These are phyloP conservation scores for Picocystis sp. DNA, from an alignment of 163 green algal genomes.

Conservation along the genomic window DNA sequence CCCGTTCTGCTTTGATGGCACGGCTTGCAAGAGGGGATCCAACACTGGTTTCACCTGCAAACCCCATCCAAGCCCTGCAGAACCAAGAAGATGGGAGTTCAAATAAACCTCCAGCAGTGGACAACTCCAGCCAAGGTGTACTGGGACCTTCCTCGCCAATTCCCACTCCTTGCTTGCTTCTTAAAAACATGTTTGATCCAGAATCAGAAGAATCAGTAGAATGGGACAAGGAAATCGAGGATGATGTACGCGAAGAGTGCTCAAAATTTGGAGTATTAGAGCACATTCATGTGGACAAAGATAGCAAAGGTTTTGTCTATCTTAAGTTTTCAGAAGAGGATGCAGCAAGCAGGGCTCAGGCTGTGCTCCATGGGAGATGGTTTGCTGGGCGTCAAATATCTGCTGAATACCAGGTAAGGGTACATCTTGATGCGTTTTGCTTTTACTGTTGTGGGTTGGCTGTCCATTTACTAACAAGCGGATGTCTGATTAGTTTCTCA, in stretches of 20 bases:
- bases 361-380: conserved; percentile 66
- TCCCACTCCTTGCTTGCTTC: conserved; percentile 73
- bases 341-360: conserved; percentile 41
- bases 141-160: conserved; percentile 77
- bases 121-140: conserved; percentile 49
- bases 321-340: conserved; percentile 53
- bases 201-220: conserved; percentile 39
- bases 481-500: neutral
- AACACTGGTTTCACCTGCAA: neutral
- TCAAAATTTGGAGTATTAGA: conserved; percentile 71
- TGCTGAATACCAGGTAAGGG: conserved; percentile 51
- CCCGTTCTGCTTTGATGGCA: conserved; percentile 14
- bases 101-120: neutral
- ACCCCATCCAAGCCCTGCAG: neutral
- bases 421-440: too few species aligned
- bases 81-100: too few species aligned
- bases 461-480: too few species aligned
- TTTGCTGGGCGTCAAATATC: conserved; percentile 63
- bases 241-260: conserved; percentile 81
- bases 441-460: too few species aligned
- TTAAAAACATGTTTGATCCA: conserved; percentile 94
- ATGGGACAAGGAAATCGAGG: conserved; percentile 80
- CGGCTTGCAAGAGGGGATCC: conserved; percentile 7
- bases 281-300: conserved; percentile 72
- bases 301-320: conserved; percentile 83